Evolutionary conservation across 1,284 basidiomycete genomes (phyloP), one percentile per base, ranked within the genome.

Genomic region (Apiotrichum siamense): DNA sequence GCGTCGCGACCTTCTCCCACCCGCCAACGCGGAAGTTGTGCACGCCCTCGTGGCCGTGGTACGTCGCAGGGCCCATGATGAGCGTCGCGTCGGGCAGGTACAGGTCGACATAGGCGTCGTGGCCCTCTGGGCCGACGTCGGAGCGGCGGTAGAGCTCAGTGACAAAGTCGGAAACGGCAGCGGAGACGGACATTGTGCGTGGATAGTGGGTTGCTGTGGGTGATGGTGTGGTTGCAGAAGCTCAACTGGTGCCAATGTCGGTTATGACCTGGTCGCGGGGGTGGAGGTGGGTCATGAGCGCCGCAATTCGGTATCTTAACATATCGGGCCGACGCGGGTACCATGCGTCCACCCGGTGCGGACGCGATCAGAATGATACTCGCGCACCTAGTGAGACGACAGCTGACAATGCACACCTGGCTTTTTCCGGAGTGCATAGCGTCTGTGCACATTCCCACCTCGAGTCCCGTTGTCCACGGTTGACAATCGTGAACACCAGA

Each of bases 61-160:
- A 63, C 23, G 54, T 57, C n/a, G 50, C 47, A 7, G 57, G 58
- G 27, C 60, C 63, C 63, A 65, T 65, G 37, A 60, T 31, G 32
- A 65, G 57, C 35, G 57, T 55, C 3, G 58, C 49, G 36, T 56
- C 44, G 6, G 54, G 46, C 3, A 44, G 23, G 52, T 57, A 65
- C 18, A 61, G 54, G 47, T 59, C 56, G 23, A 60, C 55, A 27
- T 65, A 65, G 27, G 54, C 52, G 29, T 59, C 50, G 52, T 65
- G 55, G 43, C 49, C 55, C 18, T 18, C 35, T 27, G 52, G 52
- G 9, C 55, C 55, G 48, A 50, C 55, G 52, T 65, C 63, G 42
- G 53, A 57, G 23, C 53, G 53, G 13, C 42, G 36, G 52, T 65
- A 65, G 35, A 65, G 62, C 18, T 50, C 54, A 35, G 51, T 37